phyloP scores from a whole-genome alignment of 805 yeast genomes.

The Cyberlindnera suaveolens region DNA sequence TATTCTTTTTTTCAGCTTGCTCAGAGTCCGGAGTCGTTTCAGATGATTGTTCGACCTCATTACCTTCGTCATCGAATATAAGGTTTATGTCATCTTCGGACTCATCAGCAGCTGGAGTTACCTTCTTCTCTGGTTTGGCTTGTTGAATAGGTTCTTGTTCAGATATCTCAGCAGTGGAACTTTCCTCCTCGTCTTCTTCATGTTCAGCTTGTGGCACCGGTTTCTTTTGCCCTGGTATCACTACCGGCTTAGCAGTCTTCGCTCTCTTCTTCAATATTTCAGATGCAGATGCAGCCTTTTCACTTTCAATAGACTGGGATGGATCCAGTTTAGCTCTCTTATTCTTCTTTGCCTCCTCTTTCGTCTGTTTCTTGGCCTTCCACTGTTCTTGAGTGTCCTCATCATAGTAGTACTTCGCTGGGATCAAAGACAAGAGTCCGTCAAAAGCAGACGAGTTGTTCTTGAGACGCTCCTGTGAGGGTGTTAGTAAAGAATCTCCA shows the following conservation, averaged over 20 bases:
- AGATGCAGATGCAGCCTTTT: constrained; percentile 48
- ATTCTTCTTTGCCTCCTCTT: constrained; percentile 52
- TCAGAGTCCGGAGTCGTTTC: constrained; percentile 7
- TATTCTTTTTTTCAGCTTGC: constrained; percentile 5
- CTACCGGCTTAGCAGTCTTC: constrained; percentile 42
- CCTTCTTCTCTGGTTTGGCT: constrained; percentile 19
- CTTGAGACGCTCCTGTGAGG: constrained; percentile 60
- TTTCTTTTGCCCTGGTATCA: constrained; percentile 30
- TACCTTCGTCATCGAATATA: constrained; percentile 71
- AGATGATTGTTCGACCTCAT: constrained; percentile 30
- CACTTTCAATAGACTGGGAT: constrained; percentile 38
- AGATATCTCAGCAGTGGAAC: constrained; percentile 14
- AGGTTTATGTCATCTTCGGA: constrained; percentile 33
- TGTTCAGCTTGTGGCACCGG: constrained; percentile 3
- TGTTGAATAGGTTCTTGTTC: not conserved
- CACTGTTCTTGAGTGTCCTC: constrained; percentile 87
- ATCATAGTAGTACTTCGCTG: constrained; percentile 91
- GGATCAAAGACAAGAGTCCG: constrained; percentile 83
- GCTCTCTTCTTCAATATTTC: constrained; percentile 54
- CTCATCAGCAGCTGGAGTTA: constrained; percentile 19
- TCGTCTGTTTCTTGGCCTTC: constrained; percentile 75
- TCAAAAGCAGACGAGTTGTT: constrained; percentile 79
- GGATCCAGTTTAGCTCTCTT: constrained; percentile 78
- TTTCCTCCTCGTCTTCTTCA: constrained; percentile 15
- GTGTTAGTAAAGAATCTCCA: constrained; percentile 3